Percentiles rank a stretch among this genome's conserved stretches.
Conservation (phyloP, 352 stramenopile genomes). For the Phytophthora hibernalis region DNA sequence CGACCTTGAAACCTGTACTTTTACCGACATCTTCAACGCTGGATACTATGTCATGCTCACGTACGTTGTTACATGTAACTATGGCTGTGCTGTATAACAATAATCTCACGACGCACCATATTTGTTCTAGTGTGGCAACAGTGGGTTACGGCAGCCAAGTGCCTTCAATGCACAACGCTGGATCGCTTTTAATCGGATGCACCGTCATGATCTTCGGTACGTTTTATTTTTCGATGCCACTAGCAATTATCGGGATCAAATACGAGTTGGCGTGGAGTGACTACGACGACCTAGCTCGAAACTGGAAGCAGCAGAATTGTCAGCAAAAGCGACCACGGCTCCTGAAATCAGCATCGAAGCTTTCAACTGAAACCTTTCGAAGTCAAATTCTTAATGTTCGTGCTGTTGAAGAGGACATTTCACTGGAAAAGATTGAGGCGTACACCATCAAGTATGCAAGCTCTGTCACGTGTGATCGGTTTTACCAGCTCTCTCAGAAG, state of each 20-base stretch:
- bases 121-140: conserved; percentile 48
- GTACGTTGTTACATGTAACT: conserved; percentile 33
- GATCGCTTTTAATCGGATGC: conserved; percentile 41
- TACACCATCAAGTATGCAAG: conserved; percentile 32
- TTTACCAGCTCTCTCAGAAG: conserved; percentile 43
- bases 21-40: conserved; percentile 70
- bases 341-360: conserved; percentile 1
- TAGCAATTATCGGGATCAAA: conserved; percentile 62
- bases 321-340: neutral
- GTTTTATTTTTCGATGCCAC: conserved; percentile 64
- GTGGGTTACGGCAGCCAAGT: conserved; percentile 66
- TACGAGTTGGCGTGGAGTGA: conserved; percentile 53
- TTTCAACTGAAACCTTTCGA: conserved; percentile 8
- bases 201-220: conserved; percentile 66
- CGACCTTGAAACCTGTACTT: conserved; percentile 52
- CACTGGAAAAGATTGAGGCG: conserved; percentile 39
- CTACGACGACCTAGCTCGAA: conserved; percentile 26
- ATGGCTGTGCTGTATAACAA: neutral
- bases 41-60: conserved; percentile 71
- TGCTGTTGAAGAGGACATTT: conserved; percentile 25
- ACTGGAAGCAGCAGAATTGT: neutral
- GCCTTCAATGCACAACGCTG: conserved; percentile 47
- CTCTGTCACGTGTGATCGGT: conserved; percentile 45
- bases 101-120: neutral
- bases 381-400: conserved; percentile 13